Percentiles rank a stretch among this genome's conserved stretches.
Conservation (phyloP, 345 rosid species). For the Kandelia obovata region DNA sequence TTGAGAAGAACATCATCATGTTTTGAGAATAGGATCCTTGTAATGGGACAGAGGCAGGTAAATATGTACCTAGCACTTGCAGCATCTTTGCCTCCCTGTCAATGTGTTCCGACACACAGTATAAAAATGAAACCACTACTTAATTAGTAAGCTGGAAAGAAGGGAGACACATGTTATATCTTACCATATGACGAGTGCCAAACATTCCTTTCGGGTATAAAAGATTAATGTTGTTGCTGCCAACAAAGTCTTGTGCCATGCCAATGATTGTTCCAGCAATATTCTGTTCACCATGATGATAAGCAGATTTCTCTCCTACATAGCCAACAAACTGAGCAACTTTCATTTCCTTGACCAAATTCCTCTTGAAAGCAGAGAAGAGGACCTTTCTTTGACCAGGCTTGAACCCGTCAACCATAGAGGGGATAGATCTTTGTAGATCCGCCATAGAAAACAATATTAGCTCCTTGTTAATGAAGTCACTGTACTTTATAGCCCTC, state of each 20-base stretch:
- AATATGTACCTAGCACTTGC: conserved; percentile 88
- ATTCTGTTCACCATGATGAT: conserved; percentile 97
- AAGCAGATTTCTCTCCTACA: conserved; percentile 85
- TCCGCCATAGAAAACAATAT: conserved; percentile 96
- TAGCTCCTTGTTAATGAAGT: conserved; percentile 94
- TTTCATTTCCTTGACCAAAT: conserved; percentile 64
- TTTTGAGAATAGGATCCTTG: conserved; percentile 78
- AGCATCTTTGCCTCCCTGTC: conserved; percentile 94
- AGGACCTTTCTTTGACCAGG: conserved; percentile 98
- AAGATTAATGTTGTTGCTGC: conserved; percentile 95
- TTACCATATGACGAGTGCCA: conserved; percentile 75
- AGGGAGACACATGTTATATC: neutral
- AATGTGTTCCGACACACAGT: conserved; percentile 6
- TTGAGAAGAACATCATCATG: conserved; percentile 82
- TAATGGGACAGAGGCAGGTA: conserved; percentile 65
- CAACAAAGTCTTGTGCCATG: conserved; percentile 96
- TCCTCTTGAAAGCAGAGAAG: conserved; percentile 81
- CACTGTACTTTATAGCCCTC: conserved; percentile 66
- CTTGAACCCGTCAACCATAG: conserved; percentile 94
- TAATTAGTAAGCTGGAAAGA: neutral
- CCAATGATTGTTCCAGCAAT: conserved; percentile 75
- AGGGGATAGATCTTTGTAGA: conserved; percentile 94
- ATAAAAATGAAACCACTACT: conserved; percentile 6
- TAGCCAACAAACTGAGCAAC: conserved; percentile 85
- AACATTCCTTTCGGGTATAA: conserved; percentile 78